Percentiles rank a stretch among this genome's conserved stretches.
Evolutionary conservation across 495 filamentous ascomycete genomes (phyloP).

Genomic region (Apodospora peruviana): DNA sequence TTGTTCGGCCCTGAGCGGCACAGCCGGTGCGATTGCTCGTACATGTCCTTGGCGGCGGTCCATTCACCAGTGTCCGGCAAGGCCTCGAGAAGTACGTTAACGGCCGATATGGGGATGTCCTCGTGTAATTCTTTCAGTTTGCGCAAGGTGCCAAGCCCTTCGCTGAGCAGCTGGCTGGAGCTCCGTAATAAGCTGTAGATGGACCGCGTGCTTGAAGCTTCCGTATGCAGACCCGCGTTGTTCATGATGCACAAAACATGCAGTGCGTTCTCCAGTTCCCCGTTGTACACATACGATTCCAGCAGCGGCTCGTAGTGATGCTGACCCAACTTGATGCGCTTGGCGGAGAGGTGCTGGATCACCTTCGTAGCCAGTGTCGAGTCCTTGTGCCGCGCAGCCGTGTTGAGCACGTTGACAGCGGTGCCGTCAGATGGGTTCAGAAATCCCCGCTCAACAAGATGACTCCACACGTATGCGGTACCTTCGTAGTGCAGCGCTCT

Average conservation of each 20-base stretch:
- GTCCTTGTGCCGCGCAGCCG: slow-evolving; percentile 63
- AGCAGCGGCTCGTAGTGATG: slow-evolving; percentile 76
- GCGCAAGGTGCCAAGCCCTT: slow-evolving; percentile 51
- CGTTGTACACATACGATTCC: slow-evolving; percentile 55
- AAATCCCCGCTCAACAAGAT: slow-evolving; percentile 56
- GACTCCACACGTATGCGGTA: slow-evolving; percentile 51
- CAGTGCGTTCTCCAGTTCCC: slow-evolving; percentile 51
- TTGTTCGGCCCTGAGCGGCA: slow-evolving; percentile 53
- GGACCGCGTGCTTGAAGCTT: slow-evolving; percentile 50
- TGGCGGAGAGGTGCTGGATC: slow-evolving; percentile 51
- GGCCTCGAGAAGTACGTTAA: slow-evolving; percentile 60
- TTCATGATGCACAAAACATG: slow-evolving; percentile 64
- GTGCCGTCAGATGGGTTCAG: slow-evolving; percentile 62
- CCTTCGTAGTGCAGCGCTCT: slow-evolving; percentile 32
- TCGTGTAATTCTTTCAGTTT: slow-evolving; percentile 40
- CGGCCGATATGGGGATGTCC: slow-evolving; percentile 47
- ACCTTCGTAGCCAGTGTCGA: slow-evolving; percentile 60
- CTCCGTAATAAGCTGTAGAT: slow-evolving; percentile 39
- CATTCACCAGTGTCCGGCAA: slow-evolving; percentile 36
- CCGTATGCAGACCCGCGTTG: slow-evolving; percentile 47
- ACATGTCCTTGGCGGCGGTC: slow-evolving; percentile 57
- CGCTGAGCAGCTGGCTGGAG: slow-evolving; percentile 23
- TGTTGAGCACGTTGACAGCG: slow-evolving; percentile 58
- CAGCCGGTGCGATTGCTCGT: slow-evolving; percentile 63
- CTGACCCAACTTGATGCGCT: slow-evolving; percentile 45